Base-by-base conservation (phyloP, 345 rosid species). In the Eucalyptus polybractea region DNA sequence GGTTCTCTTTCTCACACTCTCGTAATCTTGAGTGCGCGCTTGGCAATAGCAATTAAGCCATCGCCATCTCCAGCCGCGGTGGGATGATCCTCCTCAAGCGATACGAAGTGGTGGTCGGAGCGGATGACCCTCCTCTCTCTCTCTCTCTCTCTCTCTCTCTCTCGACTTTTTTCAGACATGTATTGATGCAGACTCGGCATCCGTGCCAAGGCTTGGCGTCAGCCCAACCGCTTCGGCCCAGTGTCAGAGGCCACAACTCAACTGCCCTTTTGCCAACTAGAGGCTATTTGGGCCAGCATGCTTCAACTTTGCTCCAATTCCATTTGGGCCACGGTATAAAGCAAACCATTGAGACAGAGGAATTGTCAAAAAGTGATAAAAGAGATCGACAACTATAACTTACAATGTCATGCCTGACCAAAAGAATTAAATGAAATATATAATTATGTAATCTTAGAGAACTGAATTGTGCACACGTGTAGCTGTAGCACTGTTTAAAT, bases 151-250 rank as follows among this genome's bases (percentile, higher is more conserved):
- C 33, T 33, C 37, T 13, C 72, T 62, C 72, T 13, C 72, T 7
- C 19, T 7, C 19, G 33, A 29, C 0, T 13, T 0, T 62, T 65
- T 65, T 65, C 33, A 13, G 69, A 62, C 69, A 1, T 0, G 76
- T 65, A 14, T 0, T 2, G 10, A 14, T 0, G 10, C 37, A n/a
- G 76, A 10, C 0, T 6, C 19, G 19, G 76, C 37, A 65, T 13
- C 37, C 19, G 10, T 65, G 5, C 37, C 37, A 6, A n/a, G 37
- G 37, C 76, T 65, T n/a, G 21, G 37, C 19, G 76, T n/a, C 76
- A 25, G 3, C 31, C 67, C 67, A 60, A 60, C 31, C 7, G 14
- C n/a, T 60, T 6, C 67, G 67, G 67, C 16, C 31, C 31, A 6
- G 13, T 1, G 67, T 60, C 14, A 27, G 69, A 2, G 16, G 31